Conservation (phyloP, 305 asterid species). For the Fraxinus sp. region DNA sequence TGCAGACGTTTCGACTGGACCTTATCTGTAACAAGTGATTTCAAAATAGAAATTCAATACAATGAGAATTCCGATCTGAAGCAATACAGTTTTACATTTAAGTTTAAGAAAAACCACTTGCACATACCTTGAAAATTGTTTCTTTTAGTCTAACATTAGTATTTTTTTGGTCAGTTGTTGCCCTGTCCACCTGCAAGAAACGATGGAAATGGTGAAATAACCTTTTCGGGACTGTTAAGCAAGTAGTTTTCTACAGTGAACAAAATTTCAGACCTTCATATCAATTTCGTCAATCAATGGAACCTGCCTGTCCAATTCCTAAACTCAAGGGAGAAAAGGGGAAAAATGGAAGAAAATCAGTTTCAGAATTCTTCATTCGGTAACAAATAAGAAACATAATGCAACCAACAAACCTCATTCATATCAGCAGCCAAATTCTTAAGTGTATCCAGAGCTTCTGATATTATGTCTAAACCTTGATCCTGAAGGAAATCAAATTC, state of each 20-base stretch:
- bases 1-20: slow-evolving; percentile 61
- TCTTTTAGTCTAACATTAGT: slow-evolving; percentile 69
- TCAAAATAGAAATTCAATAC: background rate
- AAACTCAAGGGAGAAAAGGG: slow-evolving; percentile 4
- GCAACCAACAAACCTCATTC: slow-evolving; percentile 56
- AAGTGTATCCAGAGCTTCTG: slow-evolving; percentile 67
- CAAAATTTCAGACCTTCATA: slow-evolving; percentile 47
- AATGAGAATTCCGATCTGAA: background rate
- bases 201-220: slow-evolving; percentile 7
- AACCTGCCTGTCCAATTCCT: slow-evolving; percentile 92
- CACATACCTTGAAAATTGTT: slow-evolving; percentile 44
- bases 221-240: background rate
- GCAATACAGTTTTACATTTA: background rate
- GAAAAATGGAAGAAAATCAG: background rate
- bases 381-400: background rate
- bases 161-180: slow-evolving; percentile 49
- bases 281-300: slow-evolving; percentile 86
- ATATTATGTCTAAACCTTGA: slow-evolving; percentile 71
- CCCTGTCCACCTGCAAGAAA: slow-evolving; percentile 62
- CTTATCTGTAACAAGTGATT: slow-evolving; percentile 46
- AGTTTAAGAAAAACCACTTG: background rate
- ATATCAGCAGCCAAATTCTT: slow-evolving; percentile 77
- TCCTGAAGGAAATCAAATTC: slow-evolving; percentile 43
- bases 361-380: background rate
- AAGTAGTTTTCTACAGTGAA: background rate